Evolutionary conservation across 768 basidiomycete species (phyloP).

Genomic region (Mycena vulgaris): DNA sequence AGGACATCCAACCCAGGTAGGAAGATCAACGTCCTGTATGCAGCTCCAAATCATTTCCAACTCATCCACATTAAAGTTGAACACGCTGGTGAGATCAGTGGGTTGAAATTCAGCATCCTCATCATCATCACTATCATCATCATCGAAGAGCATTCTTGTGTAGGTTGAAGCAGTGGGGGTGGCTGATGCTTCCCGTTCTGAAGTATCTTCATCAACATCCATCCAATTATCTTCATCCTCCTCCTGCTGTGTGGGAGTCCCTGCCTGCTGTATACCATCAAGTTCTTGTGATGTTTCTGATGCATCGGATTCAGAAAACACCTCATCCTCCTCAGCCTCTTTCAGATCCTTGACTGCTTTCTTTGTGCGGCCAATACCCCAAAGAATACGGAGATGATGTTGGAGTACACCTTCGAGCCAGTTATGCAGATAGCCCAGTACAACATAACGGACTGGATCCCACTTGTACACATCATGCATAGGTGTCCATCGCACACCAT

Average conservation of each 20-base stretch:
- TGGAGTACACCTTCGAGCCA: neutral
- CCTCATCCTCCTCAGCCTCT: neutral
- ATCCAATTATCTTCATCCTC: neutral
- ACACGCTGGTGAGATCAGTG: neutral
- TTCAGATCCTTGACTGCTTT: neutral
- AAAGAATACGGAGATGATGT: neutral
- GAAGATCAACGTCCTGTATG: slow-evolving; percentile 25
- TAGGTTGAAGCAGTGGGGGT: neutral
- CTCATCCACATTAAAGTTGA: neutral
- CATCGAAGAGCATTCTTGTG: neutral
- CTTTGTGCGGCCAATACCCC: slow-evolving; percentile 18
- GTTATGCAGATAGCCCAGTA: neutral
- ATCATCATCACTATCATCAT: neutral
- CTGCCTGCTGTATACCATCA: neutral
- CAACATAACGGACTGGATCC: neutral
- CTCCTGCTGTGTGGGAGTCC: neutral
- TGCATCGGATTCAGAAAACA: neutral
- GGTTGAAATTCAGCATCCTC: slow-evolving; percentile 1
- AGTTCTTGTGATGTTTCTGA: neutral
- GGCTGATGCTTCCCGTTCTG: slow-evolving; percentile 2
- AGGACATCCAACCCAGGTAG: slow-evolving; percentile 34
- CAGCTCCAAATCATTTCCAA: neutral
- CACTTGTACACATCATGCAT: neutral
- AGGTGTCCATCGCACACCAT: neutral
- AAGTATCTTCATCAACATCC: slow-evolving; percentile 1